Evolutionary conservation across 495 filamentous ascomycete genomes (phyloP), one percentile per base, ranked within the genome.

Genomic region (Penicillium odoratum): DNA sequence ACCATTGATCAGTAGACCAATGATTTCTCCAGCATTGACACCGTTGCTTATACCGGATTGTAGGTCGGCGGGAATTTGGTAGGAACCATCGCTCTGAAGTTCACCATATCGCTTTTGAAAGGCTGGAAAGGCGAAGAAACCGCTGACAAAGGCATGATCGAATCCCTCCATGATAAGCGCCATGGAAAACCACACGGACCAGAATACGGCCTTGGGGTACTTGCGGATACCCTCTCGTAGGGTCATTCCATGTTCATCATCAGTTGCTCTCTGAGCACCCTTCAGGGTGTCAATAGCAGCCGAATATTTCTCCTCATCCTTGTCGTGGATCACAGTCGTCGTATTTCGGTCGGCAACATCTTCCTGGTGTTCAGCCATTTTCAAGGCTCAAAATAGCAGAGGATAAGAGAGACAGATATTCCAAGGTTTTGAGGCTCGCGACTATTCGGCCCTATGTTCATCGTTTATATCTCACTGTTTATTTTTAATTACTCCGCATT

Each of bases 1-100:
- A 55, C 86, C 86, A 59, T 86, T 88, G 64, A 87, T 76, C 48
- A 86, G 38, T 16, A 89, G 74, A 49, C 86, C 86, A 51, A 89
- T 78, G 34, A 88, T 81, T 65, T 87, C 84, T 25, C 86, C 86
- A 52, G 76, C 69, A 3, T 63, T 61, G 11, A 68, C 72, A 25
- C 70, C 86, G 56, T 89, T 88, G 43, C 76, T 83, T 16, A 90
- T 73, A 29, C 84, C 86, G 3, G 86, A 74, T 60, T 89, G 85
- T 85, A 86, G 88, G n/a, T 57, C 48, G 3, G 77, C 74, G 18
- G 75, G 53, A 16, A 82, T 56, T 28, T 73, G 60, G 55, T 76
- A 80, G 0, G 48, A 53, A 11, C 71, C 73, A 44, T 74, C 64
- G 5, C 57, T 29, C 15, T 54, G 52, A 26, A 55, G 50, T 5